Evolutionary conservation across 768 basidiomycete species (phyloP).

Genomic region (Lactifluus pinguis): DNA sequence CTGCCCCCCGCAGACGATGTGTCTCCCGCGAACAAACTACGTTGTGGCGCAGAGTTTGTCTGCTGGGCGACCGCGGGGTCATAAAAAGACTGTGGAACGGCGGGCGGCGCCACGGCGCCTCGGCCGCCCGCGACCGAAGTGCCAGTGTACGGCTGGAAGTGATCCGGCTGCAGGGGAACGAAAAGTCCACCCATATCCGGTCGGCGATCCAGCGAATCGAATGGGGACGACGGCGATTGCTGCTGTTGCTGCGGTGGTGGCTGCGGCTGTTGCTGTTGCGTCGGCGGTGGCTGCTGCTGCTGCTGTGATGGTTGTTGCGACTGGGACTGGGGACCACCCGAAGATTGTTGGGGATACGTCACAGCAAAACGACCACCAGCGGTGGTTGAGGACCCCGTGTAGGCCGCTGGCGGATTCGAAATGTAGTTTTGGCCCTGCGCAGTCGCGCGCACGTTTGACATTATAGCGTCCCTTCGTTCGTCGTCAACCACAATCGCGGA

Average conservation of each 20-base stretch:
- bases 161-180: slow-evolving; percentile 78
- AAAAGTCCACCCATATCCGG: slow-evolving; percentile 62
- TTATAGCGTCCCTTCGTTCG: slow-evolving; percentile 66
- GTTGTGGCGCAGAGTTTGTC: slow-evolving; percentile 21
- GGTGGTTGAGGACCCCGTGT: slow-evolving; percentile 43
- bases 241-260: slow-evolving; percentile 24
- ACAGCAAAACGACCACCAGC: slow-evolving; percentile 54
- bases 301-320: slow-evolving; percentile 20
- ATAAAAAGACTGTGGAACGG: slow-evolving; percentile 60
- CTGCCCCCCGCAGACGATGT: slow-evolving; percentile 13
- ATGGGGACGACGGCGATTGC: slow-evolving; percentile 34
- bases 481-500: slow-evolving; percentile 60
- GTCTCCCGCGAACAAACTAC: slow-evolving; percentile 28
- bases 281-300: slow-evolving; percentile 21
- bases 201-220: slow-evolving; percentile 54
- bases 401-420: slow-evolving; percentile 69
- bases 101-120: slow-evolving; percentile 44
- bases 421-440: slow-evolving; percentile 36
- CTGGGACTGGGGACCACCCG: slow-evolving; percentile 22
- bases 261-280: slow-evolving; percentile 24
- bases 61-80: slow-evolving; percentile 46
- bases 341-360: slow-evolving; percentile 33
- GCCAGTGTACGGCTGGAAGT: slow-evolving; percentile 48
- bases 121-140: slow-evolving; percentile 24
- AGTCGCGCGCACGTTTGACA: slow-evolving; percentile 67